These are phyloP conservation scores for Odonthalia washingtoniensis DNA, from an alignment of 31 red algal species.

Conservation along the genomic window DNA sequence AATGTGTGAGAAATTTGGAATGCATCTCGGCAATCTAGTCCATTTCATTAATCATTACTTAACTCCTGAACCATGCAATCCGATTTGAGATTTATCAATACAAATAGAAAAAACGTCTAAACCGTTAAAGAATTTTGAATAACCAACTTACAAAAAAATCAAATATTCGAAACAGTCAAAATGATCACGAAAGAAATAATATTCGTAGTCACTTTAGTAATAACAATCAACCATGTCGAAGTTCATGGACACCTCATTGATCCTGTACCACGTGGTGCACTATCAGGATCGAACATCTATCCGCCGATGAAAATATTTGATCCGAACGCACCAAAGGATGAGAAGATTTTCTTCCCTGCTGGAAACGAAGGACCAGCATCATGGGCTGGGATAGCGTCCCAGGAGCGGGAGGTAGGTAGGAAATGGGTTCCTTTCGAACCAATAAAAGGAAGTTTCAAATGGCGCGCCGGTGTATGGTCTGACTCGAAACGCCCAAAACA, in stretches of 20 bases:
- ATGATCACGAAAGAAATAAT: too few species aligned
- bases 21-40: too few species aligned
- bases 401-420: background rate
- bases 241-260: conserved; percentile 41
- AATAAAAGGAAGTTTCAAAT: conserved; percentile 32
- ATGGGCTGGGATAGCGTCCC: conserved; percentile 24
- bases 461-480: conserved; percentile 59
- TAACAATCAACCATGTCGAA: too few species aligned
- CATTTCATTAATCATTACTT: too few species aligned
- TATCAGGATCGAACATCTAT: background rate
- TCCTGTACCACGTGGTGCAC: conserved; percentile 44
- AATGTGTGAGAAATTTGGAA: too few species aligned
- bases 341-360: conserved; percentile 40
- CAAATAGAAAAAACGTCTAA: too few species aligned
- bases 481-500: conserved; percentile 13
- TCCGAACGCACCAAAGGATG: conserved; percentile 36
- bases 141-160: too few species aligned
- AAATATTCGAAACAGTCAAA: too few species aligned
- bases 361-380: background rate
- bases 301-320: conserved; percentile 35
- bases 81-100: too few species aligned
- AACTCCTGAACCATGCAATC: too few species aligned
- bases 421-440: conserved; percentile 56
- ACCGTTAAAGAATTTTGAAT: too few species aligned
- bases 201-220: too few species aligned